Evolutionary conservation across 1,284 basidiomycete species (phyloP), one percentile per base, ranked within the genome.

Genomic region (Malassezia yamatoensis): DNA sequence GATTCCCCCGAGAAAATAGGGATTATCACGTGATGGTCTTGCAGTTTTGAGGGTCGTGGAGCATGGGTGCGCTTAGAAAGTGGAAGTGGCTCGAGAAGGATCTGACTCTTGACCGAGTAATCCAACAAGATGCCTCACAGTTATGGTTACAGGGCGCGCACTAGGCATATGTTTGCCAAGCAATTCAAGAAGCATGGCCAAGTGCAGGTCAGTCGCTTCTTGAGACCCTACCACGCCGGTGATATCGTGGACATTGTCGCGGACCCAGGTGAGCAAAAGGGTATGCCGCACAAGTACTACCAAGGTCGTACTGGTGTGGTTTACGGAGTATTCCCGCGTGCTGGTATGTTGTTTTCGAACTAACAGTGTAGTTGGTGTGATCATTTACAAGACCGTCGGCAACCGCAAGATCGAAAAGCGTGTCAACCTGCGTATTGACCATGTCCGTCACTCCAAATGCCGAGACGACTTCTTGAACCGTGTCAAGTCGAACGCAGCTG

Each of bases 221-320:
- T 98, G 76, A 83, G 86, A 76, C 83, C 84, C 80, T 99, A 87
- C 85, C 84, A 85, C 72, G 83, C 96, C 67, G 93, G 93, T 66
- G 93, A 99, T 79, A 96, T 98, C 75, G 93, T 99, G 72, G 93
- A 98, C 81, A 98, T 98, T 83, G 94, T 94, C 81, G 93, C 93
- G 72, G 96, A 99, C 78, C 84, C 91, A 62, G 88, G 91, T 51
- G 87, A 96, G 79, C 94, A 98, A 83, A 94, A 93, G 86, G 93
- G 93, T 79, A 96, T 98, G 90, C 91, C 93, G 77, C 91, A 96
- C 83, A 96, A 96, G 80, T 74, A 72, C 66, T 74, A 74, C 70
- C 59, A 55, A 70, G 90, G 88, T 72, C 87, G 88, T 64, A 99
- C 93, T 65, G 93, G 94, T 67, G 93, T 98, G 73, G 81, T 99